Base-by-base conservation (phyloP, 495 filamentous ascomycete genomes). In the Aspergillus indologenus region DNA sequence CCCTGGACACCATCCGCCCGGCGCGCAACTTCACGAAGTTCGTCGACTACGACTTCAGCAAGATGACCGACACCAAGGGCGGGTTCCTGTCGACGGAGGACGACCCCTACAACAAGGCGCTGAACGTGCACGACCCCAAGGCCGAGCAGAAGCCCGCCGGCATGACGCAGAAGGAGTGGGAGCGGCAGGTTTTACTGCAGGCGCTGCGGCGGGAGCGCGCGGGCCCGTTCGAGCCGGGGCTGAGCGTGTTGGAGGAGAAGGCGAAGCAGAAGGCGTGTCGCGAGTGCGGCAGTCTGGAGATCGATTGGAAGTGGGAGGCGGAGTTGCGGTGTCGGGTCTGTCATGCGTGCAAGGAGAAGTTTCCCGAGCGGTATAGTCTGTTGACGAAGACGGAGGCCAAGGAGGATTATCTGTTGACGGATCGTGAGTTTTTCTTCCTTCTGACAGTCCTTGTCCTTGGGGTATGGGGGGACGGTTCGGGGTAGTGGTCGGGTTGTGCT, bases 1-100 rank as follows among this genome's bases (percentile, higher is more conserved):
- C 74, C 9, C 71, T 82, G 19, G 81, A 85, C 50, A 73, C 80
- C 15, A 89, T 96, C 59, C 82, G 82, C 57, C 84, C 88, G 2
- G 88, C 86, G 50, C 83, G 82, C 56, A 96, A 93, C 64, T 96
- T 97, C 65, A 82, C 85, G 45, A 91, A 92, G 72, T 98, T 87
- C 73, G 90, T 98, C 63, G 94, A 98, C 58, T 97, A 96, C 71
- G 95, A 98, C 75, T 92, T 98, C 63, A 90, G 87, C 61, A 91
- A 91, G 75, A 98, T 98, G 90, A 93, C 87, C 15, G 94, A 98
- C 69, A 97, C 94, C 7, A 96, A 96, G 65, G 94, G 94, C 45
- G 94, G 94, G 0, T 98, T 98, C 70, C 70, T 98, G 60, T 88
- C 86, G 22, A 79, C 81, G 0, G 88, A 92, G 59, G 94, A 98